Percentiles rank a stretch among this genome's conserved stretches.
Evolutionary conservation across 2,329 filamentous ascomycete genomes (phyloP).

Genomic region (Fusarium pilosicola): DNA sequence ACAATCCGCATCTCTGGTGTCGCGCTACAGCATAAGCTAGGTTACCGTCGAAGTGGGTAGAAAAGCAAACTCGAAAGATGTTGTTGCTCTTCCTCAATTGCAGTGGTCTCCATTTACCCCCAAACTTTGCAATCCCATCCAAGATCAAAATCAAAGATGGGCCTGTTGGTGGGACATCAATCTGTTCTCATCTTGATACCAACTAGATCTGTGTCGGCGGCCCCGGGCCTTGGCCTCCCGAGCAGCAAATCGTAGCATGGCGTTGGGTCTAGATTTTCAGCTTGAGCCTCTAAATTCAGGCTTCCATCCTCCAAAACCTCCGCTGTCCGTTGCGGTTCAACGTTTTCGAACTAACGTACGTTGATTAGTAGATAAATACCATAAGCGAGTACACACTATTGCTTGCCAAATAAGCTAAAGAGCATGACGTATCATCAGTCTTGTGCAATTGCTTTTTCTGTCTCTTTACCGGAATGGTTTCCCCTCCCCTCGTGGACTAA

Average conservation of each 20-base stretch:
- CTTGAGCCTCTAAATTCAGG: neutral
- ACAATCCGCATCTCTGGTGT: conserved; percentile 31
- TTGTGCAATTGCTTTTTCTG: conserved; percentile 35
- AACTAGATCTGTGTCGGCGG: conserved; percentile 24
- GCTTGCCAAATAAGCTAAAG: conserved; percentile 3
- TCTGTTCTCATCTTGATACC: conserved; percentile 14
- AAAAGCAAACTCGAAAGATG: conserved; percentile 21
- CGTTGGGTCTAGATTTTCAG: conserved; percentile 17
- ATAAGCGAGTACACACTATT: conserved; percentile 1
- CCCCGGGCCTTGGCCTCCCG: conserved; percentile 8
- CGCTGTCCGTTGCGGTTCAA: neutral
- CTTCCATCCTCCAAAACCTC: neutral
- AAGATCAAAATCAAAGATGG: conserved; percentile 4
- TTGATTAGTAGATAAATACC: conserved; percentile 5
- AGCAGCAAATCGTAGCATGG: conserved; percentile 31
- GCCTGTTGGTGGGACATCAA: conserved; percentile 4
- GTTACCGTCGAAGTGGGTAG: conserved; percentile 9
- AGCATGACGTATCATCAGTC: conserved; percentile 26
- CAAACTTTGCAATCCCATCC: neutral
- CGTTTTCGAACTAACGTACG: conserved; percentile 2
- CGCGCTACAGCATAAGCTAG: conserved; percentile 25
- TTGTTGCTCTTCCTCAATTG: conserved; percentile 1
- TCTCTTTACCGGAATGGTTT: conserved; percentile 28
- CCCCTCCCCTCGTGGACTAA: conserved; percentile 1
- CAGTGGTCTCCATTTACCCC: neutral